Percentiles rank a stretch among this genome's conserved stretches.
Conservation (phyloP, 345 rosid genomes). For the Euphorbia pulcherrima region DNA sequence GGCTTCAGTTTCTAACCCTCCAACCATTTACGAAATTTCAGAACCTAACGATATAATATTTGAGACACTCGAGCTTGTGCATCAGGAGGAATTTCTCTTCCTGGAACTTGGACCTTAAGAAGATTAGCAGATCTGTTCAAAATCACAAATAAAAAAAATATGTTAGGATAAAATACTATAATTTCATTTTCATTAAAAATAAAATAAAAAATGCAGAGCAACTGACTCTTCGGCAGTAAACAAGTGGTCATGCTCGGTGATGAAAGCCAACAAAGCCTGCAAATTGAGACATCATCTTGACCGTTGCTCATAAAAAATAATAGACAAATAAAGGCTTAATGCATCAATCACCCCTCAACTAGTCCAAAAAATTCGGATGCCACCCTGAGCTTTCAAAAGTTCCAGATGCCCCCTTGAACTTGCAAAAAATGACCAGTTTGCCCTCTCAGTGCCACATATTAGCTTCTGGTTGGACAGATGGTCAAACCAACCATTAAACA, state of each 20-base stretch:
- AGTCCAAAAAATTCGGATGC: too few relatives aligned
- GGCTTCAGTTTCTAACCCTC: conserved; percentile 2
- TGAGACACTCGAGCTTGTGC: conserved; percentile 64
- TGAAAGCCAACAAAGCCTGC: conserved; percentile 88
- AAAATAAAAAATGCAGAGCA: conserved; percentile 7
- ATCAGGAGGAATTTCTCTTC: conserved; percentile 81
- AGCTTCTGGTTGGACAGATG: too few relatives aligned
- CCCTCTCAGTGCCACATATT: too few relatives aligned
- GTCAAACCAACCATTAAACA: too few relatives aligned
- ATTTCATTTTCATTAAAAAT: not conserved
- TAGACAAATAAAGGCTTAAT: too few relatives aligned
- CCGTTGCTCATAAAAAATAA: not conserved
- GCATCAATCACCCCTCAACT: too few relatives aligned
- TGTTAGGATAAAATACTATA: not conserved
- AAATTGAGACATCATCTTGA: conserved; percentile 8
- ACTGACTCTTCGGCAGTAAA: conserved; percentile 74
- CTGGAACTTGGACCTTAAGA: conserved; percentile 70
- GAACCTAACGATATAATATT: conserved; percentile 49
- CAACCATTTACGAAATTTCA: not conserved
- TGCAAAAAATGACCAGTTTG: too few relatives aligned
- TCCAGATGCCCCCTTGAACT: too few relatives aligned
- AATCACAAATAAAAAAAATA: not conserved
- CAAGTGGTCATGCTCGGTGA: conserved; percentile 63
- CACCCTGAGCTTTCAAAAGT: too few relatives aligned
- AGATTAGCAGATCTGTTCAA: conserved; percentile 66